These are phyloP conservation scores for Coemansia sp. DNA, from an alignment of 192 early-diverging fungal genomes.

Conservation along the genomic window DNA sequence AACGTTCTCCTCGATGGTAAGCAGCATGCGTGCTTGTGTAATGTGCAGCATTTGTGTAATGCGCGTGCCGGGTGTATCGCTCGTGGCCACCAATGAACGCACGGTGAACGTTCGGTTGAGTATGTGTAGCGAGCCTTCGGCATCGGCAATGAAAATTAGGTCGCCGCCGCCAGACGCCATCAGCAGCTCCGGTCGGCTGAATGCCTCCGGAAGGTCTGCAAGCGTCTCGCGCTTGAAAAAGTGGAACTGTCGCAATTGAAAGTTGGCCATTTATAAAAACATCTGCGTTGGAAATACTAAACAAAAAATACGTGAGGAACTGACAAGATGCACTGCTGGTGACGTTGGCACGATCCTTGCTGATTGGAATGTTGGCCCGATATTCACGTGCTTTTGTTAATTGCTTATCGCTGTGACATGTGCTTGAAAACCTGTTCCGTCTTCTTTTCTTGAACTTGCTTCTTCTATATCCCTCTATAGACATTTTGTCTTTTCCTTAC, in stretches of 20 bases:
- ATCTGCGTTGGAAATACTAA: neutral
- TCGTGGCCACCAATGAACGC: slow-evolving; percentile 56
- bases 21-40: slow-evolving; percentile 71
- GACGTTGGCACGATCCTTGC: too few relatives aligned
- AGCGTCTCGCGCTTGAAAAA: slow-evolving; percentile 51
- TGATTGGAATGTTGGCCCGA: too few relatives aligned
- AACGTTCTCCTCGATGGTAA: slow-evolving; percentile 63
- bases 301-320: neutral
- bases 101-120: slow-evolving; percentile 63
- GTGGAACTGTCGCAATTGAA: slow-evolving; percentile 52
- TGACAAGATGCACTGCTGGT: too few relatives aligned
- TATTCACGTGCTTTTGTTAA: slow-evolving; percentile 8
- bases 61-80: slow-evolving; percentile 58
- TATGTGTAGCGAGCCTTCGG: slow-evolving; percentile 57
- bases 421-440: too few relatives aligned
- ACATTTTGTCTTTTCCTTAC: neutral
- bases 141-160: slow-evolving; percentile 46
- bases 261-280: slow-evolving; percentile 40
- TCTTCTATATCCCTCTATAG: too few relatives aligned
- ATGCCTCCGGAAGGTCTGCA: slow-evolving; percentile 39
- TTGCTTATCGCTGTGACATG: slow-evolving; percentile 2
- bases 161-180: slow-evolving; percentile 45
- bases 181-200: slow-evolving; percentile 43
- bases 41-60: slow-evolving; percentile 84
- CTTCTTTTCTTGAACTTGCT: too few relatives aligned